Base-by-base conservation (phyloP, 805 yeast species). In the Grigorovia yakushimaensis region DNA sequence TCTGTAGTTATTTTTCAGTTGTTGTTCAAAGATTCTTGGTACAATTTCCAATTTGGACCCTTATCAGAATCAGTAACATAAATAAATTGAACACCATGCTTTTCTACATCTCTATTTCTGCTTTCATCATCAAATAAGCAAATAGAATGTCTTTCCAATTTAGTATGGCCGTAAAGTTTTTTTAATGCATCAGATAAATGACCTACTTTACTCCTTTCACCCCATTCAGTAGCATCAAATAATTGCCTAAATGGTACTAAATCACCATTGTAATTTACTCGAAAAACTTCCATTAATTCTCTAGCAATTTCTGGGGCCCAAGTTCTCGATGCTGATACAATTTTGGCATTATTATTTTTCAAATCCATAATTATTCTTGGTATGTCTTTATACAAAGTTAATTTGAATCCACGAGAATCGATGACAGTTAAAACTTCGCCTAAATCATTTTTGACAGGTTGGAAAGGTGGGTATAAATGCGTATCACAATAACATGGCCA, bases 281-380 rank as follows among this genome's bases (percentile, higher is more conserved):
- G 70, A 35, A 84, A 70, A 48, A 73, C 61, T 8, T 72, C 68
- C 45, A 87, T 65, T 58, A 88, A 63, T 46, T 78, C 76, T 52
- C 71, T 71, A 1, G 96, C 96, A n/a, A 83, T 68, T n/a, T 74
- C 70, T 0, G 95, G 95, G 1, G 87, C 77, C 50, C 78, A 77
- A 0, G 96, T 88, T 54, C 95, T 70, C 22, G 91, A 82, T 0
- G 96, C 96, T 3, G 82, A 79, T 24, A 82, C 73, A 1, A 85
- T 72, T 33, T 61, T 65, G 7, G 81, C 79, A 4, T 61, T 68
- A 18, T 77, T 65, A 0, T 65, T 65, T 27, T 65, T 64, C 47
- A 88, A 64, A 47, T 78, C 81, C 11, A 60, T 56, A 15, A 88
- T 65, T 9, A 88, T 82, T 13, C 68, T 72, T 10, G 78, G 79